Base-by-base conservation (phyloP, 176 grass and related monocot species). In the Raddia guianensis region DNA sequence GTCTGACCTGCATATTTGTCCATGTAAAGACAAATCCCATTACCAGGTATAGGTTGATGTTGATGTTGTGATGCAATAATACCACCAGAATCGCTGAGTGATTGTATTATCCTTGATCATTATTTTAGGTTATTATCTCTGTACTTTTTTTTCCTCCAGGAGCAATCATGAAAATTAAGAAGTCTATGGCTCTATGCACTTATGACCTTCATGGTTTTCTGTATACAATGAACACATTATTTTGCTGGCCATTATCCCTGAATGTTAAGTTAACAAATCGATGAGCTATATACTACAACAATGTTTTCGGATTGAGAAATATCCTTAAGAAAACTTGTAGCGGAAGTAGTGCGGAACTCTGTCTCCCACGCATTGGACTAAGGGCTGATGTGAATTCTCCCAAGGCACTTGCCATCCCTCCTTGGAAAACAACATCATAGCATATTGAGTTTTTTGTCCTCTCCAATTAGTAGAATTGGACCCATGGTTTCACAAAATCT, bases 401-500 rank as follows among this genome's bases (percentile, higher is more conserved):
- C 15, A 45, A 45, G 3, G 10, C 16, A 44, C 16, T 45, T 67
- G 13, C 45, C 43, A 4, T 1, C 16, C 44, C 40, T 11, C 52
- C 55, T 19, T 57, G 55, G 55, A 57, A 57, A 15, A 57, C 19
- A 57, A 16, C 55, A 19, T 19, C 52, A 54, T 18, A 54, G 15
- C 52, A 32, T 62, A 62, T 40, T 40, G 35, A 63, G 27, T 7
- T 70, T 10, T 48, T 70, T 49, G 48, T 70, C 6, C 5, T 11
- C 10, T 64, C 75, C 59, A 21, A 16, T 51, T 50, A 37, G 61
- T 77, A 65, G 14, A 65, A 63, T 9, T 75, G 21, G n/a, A 50
- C 12, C 49, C 16, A 82, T 47, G 70, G 8, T 74, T 70, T 74
- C 12, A 59, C 46, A 75, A 60, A 74, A 20, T 67, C 16, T 69